These are phyloP conservation scores for Cyclotella choctawhatcheeana DNA, from an alignment of 108 stramenopile genomes.

Conservation along the genomic window DNA sequence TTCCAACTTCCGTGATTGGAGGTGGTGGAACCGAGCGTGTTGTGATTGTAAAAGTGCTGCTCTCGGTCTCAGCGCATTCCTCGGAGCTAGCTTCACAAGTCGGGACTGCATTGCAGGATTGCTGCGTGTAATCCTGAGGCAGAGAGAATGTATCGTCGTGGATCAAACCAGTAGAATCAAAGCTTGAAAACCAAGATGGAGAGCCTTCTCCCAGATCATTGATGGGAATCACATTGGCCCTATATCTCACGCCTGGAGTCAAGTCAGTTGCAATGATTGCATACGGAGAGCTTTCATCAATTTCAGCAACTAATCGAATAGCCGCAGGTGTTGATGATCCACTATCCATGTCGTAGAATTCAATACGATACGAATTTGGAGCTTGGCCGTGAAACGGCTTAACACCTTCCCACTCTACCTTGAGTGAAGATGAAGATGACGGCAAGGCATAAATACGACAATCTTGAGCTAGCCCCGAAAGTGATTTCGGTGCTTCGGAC, in stretches of 20 bases:
- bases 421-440: slow-evolving; percentile 39
- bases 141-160: slow-evolving; percentile 20
- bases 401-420: slow-evolving; percentile 56
- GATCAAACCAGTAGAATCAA: slow-evolving; percentile 37
- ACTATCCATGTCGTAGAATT: slow-evolving; percentile 42
- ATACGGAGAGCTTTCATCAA: slow-evolving; percentile 41
- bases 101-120: slow-evolving; percentile 53
- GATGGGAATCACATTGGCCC: slow-evolving; percentile 34
- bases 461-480: slow-evolving; percentile 48
- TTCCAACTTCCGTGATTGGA: slow-evolving; percentile 38
- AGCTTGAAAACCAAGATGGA: slow-evolving; percentile 42
- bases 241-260: slow-evolving; percentile 38
- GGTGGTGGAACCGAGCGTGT: slow-evolving; percentile 49
- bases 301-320: slow-evolving; percentile 15
- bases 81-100: slow-evolving; percentile 44
- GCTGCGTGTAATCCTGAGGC: slow-evolving; percentile 31
- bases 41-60: slow-evolving; percentile 34
- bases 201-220: slow-evolving; percentile 47
- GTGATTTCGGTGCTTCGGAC: slow-evolving; percentile 48
- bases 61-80: slow-evolving; percentile 47
- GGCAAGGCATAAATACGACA: slow-evolving; percentile 51
- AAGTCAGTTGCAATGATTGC: slow-evolving; percentile 36
- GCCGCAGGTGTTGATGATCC: slow-evolving; percentile 9
- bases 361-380: slow-evolving; percentile 43
- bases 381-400: slow-evolving; percentile 43